These are phyloP conservation scores for Biscogniauxia marginata DNA, from an alignment of 2,329 filamentous ascomycete species.

Conservation along the genomic window DNA sequence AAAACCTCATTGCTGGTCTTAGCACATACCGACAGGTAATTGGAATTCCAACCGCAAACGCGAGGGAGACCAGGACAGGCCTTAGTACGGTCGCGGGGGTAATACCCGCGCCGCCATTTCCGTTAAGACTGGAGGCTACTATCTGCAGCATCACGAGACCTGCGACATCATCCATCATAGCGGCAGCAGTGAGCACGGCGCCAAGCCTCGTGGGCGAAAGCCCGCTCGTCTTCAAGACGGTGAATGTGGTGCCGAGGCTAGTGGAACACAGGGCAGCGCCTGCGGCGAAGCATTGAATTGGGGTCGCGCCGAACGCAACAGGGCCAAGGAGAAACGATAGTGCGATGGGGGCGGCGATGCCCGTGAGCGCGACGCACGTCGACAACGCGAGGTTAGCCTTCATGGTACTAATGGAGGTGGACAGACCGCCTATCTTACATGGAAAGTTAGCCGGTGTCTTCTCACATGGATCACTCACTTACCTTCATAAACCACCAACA, in stretches of 20 bases:
- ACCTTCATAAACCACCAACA: constrained; percentile 71
- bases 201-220: constrained; percentile 48
- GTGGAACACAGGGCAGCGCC: constrained; percentile 35
- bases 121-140: constrained; percentile 60
- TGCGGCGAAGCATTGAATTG: constrained; percentile 51
- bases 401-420: constrained; percentile 52
- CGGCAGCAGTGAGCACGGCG: constrained; percentile 67
- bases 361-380: constrained; percentile 61
- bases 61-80: constrained; percentile 47
- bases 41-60: constrained; percentile 48
- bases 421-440: constrained; percentile 50
- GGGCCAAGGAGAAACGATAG: constrained; percentile 2
- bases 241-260: constrained; percentile 51
- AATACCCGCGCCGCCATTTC: constrained; percentile 10
- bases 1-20: constrained; percentile 37
- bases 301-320: constrained; percentile 38
- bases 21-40: constrained; percentile 46
- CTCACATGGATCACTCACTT: constrained; percentile 13
- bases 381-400: constrained; percentile 62
- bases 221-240: constrained; percentile 46
- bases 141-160: constrained; percentile 76
- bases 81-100: constrained; percentile 41
- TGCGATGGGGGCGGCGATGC: constrained; percentile 44
- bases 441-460: background rate
- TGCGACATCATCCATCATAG: constrained; percentile 80